These are phyloP conservation scores for Talaromyces islandicus DNA, from an alignment of 2,329 filamentous ascomycete genomes.

Conservation along the genomic window DNA sequence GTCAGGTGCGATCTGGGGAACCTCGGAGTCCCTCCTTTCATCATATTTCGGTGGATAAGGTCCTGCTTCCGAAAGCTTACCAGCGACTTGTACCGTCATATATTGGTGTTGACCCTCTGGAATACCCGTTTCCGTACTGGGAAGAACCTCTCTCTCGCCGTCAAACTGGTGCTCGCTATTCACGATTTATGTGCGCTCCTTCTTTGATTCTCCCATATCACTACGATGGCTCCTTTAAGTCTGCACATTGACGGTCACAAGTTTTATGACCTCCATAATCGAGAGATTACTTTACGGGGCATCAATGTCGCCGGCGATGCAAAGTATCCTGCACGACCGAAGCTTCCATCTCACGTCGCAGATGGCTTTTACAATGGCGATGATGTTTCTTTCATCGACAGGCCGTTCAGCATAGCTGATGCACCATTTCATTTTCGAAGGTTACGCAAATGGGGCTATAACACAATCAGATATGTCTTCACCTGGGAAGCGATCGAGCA, in stretches of 20 bases:
- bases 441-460: slow-evolving; percentile 85
- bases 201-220: neutral
- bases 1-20: neutral
- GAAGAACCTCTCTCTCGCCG: neutral
- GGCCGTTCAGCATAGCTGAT: slow-evolving; percentile 78
- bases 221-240: slow-evolving; percentile 64
- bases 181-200: neutral
- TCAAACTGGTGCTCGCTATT: neutral
- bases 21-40: neutral
- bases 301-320: slow-evolving; percentile 91
- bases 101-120: neutral
- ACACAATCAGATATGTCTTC: slow-evolving; percentile 92
- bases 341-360: slow-evolving; percentile 71
- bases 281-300: slow-evolving; percentile 82
- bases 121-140: neutral
- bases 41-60: neutral
- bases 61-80: neutral
- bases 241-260: slow-evolving; percentile 77
- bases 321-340: slow-evolving; percentile 77
- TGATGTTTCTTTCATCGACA: slow-evolving; percentile 77
- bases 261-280: slow-evolving; percentile 74
- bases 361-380: slow-evolving; percentile 89
- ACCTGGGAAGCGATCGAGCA: slow-evolving; percentile 99
- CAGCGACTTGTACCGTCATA: neutral
- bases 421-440: slow-evolving; percentile 81